These are phyloP conservation scores for Zea luxurians DNA, from an alignment of 176 grass and related monocot genomes.

Conservation along the genomic window DNA sequence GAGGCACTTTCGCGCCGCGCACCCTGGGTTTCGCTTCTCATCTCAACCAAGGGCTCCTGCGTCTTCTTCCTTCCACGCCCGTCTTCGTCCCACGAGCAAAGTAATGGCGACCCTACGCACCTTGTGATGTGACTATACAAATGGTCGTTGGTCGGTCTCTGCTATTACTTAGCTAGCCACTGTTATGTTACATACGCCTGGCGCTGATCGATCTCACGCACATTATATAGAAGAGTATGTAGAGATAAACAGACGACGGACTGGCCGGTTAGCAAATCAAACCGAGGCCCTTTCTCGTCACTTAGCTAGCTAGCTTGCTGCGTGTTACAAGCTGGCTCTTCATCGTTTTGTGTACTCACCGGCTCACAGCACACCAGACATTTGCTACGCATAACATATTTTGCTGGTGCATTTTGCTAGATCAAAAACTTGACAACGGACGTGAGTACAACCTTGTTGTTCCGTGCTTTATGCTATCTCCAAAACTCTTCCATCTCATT, in stretches of 20 bases:
- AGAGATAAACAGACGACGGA: neutral
- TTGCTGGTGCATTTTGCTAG: neutral
- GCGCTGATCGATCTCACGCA: no score
- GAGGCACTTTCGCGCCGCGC: neutral
- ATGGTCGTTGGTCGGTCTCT: neutral
- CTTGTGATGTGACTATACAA: neutral
- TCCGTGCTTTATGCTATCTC: no score
- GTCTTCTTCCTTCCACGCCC: neutral
- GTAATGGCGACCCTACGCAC: neutral
- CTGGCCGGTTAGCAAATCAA: neutral
- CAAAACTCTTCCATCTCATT: no score
- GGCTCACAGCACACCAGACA: neutral
- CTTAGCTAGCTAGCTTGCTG: neutral
- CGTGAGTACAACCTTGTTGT: neutral
- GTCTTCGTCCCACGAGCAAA: neutral
- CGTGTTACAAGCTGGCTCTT: neutral
- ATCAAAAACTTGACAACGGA: constrained; percentile 8
- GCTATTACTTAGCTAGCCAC: neutral
- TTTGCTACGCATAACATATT: neutral
- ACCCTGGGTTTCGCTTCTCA: neutral
- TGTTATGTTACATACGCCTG: no score
- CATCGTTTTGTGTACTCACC: neutral
- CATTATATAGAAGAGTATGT: neutral
- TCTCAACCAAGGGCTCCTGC: neutral
- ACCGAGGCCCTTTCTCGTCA: neutral